Percentiles rank a stretch among this genome's conserved stretches.
Evolutionary conservation across 73 alveolate species (phyloP).

Genomic region (Halteria grandinella): DNA sequence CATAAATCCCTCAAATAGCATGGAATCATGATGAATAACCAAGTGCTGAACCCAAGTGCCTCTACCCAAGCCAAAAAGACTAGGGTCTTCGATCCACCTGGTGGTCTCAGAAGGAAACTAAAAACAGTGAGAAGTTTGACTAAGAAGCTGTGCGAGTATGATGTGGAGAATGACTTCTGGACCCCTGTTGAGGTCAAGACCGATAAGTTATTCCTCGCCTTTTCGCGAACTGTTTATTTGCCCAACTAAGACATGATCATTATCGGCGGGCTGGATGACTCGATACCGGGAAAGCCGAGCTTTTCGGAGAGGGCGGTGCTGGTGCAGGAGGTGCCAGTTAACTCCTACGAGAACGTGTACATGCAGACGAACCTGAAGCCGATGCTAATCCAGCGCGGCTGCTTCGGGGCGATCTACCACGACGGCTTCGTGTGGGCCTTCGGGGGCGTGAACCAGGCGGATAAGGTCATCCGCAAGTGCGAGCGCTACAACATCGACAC

Average conservation of each 20-base stretch:
- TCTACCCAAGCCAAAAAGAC: no score
- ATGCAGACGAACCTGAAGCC: slow-evolving; percentile 16
- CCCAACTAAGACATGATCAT: slow-evolving; percentile 67
- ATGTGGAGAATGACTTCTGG: slow-evolving; percentile 71
- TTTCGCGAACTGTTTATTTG: slow-evolving; percentile 64
- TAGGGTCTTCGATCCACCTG: no score
- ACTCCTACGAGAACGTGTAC: slow-evolving; percentile 61
- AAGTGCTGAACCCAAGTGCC: no score
- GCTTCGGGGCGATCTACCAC: slow-evolving; percentile 66
- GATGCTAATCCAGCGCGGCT: slow-evolving; percentile 71
- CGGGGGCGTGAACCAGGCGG: slow-evolving; percentile 72
- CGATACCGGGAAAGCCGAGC: slow-evolving; percentile 64
- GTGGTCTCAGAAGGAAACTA: slow-evolving; percentile 35
- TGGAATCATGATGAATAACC: no score
- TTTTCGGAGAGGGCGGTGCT: slow-evolving; percentile 32
- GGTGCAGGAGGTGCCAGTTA: slow-evolving; percentile 61
- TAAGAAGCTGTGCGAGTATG: slow-evolving; percentile 69
- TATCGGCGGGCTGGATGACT: slow-evolving; percentile 72
- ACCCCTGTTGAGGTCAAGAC: slow-evolving; percentile 54
- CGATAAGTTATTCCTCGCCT: slow-evolving; percentile 57
- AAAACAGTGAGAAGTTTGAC: slow-evolving; percentile 66
- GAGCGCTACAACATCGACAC: slow-evolving; percentile 53
- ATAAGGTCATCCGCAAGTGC: slow-evolving; percentile 59
- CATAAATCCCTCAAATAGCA: no score
- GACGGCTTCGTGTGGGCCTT: slow-evolving; percentile 52